phyloP scores from a whole-genome alignment of 148 eudicot species.

The Rhododendron kiyosumense region DNA sequence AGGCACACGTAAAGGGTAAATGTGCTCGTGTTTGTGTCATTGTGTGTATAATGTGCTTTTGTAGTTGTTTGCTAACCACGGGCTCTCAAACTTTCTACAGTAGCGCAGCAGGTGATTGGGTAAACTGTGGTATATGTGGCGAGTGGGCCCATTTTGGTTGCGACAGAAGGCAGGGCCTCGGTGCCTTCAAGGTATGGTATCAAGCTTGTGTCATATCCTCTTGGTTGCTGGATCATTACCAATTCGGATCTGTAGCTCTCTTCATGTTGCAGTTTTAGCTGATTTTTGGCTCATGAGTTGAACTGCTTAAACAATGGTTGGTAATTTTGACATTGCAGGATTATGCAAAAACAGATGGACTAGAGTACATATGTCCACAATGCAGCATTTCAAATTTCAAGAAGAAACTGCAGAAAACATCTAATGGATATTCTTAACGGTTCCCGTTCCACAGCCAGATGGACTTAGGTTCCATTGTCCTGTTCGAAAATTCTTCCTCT shows the following conservation, averaged over 20 bases:
- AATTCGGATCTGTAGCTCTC: neutral
- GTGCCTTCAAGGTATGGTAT: slow-evolving; percentile 78
- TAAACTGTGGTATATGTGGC: slow-evolving; percentile 91
- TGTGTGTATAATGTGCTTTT: too few species aligned
- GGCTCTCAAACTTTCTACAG: slow-evolving; percentile 33
- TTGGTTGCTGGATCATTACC: neutral
- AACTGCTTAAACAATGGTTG: neutral
- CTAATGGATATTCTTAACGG: slow-evolving; percentile 66
- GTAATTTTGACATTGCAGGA: slow-evolving; percentile 43
- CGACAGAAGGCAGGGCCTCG: slow-evolving; percentile 93
- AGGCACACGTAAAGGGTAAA: neutral
- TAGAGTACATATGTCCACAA: slow-evolving; percentile 96
- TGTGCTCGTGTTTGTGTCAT: neutral
- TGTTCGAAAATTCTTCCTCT: neutral
- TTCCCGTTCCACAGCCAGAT: neutral
- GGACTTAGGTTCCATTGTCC: neutral
- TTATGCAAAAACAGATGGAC: slow-evolving; percentile 96
- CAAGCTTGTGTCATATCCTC: neutral
- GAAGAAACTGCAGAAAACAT: slow-evolving; percentile 69
- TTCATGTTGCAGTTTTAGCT: neutral
- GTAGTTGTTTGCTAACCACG: neutral
- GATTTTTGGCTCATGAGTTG: neutral
- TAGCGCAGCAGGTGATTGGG: slow-evolving; percentile 99
- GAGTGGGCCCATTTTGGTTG: slow-evolving; percentile 99
- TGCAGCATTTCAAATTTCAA: slow-evolving; percentile 85